Base-by-base conservation (phyloP, 1,139 yeast species). In the Geotrichum aggregatum region DNA sequence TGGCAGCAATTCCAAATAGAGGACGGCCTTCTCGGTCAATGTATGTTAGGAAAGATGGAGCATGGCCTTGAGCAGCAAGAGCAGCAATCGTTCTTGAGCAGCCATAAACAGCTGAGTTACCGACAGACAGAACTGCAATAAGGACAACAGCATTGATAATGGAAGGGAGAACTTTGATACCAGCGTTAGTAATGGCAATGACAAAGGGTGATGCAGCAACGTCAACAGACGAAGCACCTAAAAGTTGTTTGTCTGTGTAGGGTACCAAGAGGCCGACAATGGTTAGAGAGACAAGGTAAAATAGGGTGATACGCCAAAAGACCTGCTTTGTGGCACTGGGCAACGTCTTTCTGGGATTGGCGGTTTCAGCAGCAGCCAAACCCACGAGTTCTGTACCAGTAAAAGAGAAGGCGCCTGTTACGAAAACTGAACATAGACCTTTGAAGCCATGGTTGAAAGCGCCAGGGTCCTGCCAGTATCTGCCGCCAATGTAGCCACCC, bases 351-450 rank as follows among this genome's bases (percentile, higher is more conserved):
- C 84, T 75, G 51, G 95, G 95, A 66, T 85, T 82, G 44, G 75
- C 75, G 44, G 95, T 81, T 70, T 88, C 96, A 18, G 94, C 88
- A 35, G 95, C 89, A 18, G 95, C 89, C 58, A 88, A 73, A 52
- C 94, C 94, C 54, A 84, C 84, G 64, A 85, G 75, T 70, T 87
- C 95, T 50, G 85, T 80, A 62, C 94, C 94, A 51, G 91, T 89
- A 63, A 86, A 84, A 3, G 96, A 82, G 69, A 87, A 89, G 5
- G 96, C 94, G 26, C 95, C 94, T 31, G 84, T 79, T 49, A 89
- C 88, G 63, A 89, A 85, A 31, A 85, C 85, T n/a, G 87, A 74
- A 63, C 88, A 80, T 28, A 87, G 81, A 60, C 96, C 96, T 66
- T 88, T 87, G 74, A 79, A 87, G 54, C 73, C 88, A 75, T 71